Evolutionary conservation across 352 stramenopile genomes (phyloP), one percentile per base, ranked within the genome.

Genomic region (Pythium utonaiense): DNA sequence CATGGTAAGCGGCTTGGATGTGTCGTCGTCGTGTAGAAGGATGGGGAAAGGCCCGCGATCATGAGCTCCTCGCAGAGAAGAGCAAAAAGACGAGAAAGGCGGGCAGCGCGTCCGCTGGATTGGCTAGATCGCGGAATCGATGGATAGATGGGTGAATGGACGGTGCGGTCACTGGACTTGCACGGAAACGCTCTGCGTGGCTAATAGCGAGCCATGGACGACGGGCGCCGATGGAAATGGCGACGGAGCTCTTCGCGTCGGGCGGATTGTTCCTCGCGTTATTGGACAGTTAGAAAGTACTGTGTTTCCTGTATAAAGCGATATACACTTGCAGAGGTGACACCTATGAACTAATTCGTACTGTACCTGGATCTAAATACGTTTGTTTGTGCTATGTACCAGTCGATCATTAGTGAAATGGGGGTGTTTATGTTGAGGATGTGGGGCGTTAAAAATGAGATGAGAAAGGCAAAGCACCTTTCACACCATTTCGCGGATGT

Each of bases 401-500:
- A n/a, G n/a, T n/a, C n/a, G n/a, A n/a, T n/a, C n/a, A n/a, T n/a
- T n/a, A n/a, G n/a, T n/a, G 14, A 27, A 25, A 47, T 25, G 17
- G 9, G 17, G 1, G 10, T 12, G n/a, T 17, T 47, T 47, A 47
- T 47, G 24, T n/a, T 2, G 17, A 47, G 40, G 40, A 27, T 47
- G 25, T 19, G 3, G 6, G 44, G 38, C 16, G 33, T 1, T 40
- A 28, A 53, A 52, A 60, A 22, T 33, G 3, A 30, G 41, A 1
- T 47, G 6, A 14, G 36, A 14, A 31, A 10, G 19, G n/a, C 21
- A 14, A 3, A 41, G n/a, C n/a, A n/a, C 28, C 1, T n/a, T 17
- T 64, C 30, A 71, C 0, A 83, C 64, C 75, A 83, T 81, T 40
- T 72, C 38, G 12, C 71, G 64, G 65, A 83, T 83, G 51, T 77